Conservation (phyloP, 2,329 filamentous ascomycete genomes). For the Cordyceps tenuipes region DNA sequence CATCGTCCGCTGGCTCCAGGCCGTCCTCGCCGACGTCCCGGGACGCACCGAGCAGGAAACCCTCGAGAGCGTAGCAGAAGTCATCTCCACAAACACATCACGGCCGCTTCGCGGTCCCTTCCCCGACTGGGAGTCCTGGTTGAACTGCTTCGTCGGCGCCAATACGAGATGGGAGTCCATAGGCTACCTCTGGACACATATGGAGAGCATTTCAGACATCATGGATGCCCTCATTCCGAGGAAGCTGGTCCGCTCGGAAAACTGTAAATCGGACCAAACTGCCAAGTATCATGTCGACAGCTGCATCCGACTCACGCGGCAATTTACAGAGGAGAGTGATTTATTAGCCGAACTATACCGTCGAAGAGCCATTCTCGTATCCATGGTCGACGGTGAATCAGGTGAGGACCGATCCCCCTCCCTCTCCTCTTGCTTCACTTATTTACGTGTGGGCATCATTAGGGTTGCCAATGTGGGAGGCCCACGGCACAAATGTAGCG, state of each 20-base stretch:
- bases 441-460: not conserved
- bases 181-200: constrained; percentile 26
- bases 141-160: constrained; percentile 28
- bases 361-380: not conserved
- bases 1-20: constrained; percentile 26
- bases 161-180: constrained; percentile 37
- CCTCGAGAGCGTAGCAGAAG: constrained; percentile 28
- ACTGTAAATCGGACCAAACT: not conserved
- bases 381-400: constrained; percentile 3
- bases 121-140: constrained; percentile 26
- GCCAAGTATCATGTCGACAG: not conserved
- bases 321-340: constrained; percentile 8
- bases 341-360: constrained; percentile 8
- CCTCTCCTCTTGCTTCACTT: not conserved
- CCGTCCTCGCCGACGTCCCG: constrained; percentile 17
- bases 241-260: constrained; percentile 2
- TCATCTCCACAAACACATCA: constrained; percentile 31
- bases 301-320: constrained; percentile 6
- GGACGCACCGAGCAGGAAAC: not conserved
- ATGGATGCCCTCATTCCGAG: not conserved
- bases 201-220: constrained; percentile 6
- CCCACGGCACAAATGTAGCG: not conserved
- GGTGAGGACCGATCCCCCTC: not conserved
- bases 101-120: constrained; percentile 28
- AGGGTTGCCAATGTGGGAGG: constrained; percentile 5